Conservation (phyloP, 2,329 filamentous ascomycete genomes). For the Harringtonia aguacate region DNA sequence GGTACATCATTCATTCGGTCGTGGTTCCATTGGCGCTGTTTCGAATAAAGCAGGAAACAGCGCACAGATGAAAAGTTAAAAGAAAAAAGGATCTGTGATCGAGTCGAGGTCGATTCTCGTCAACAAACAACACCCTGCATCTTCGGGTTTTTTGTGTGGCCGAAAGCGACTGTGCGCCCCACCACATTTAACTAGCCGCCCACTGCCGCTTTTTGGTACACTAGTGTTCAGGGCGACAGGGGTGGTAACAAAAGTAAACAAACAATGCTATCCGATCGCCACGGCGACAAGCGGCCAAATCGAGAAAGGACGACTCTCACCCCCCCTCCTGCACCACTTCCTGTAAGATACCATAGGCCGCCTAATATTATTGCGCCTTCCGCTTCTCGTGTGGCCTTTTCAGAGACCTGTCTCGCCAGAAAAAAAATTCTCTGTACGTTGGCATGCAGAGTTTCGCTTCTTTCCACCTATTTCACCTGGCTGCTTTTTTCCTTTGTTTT, state of each 20-base stretch:
- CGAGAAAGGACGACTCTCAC: conserved; percentile 10
- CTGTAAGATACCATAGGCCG: no score
- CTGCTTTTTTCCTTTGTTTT: not conserved
- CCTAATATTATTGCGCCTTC: not conserved
- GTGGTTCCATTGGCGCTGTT: no score
- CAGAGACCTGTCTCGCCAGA: not conserved
- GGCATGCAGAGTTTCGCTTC: conserved; percentile 9
- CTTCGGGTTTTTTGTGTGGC: no score
- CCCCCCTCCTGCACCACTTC: conserved; percentile 4
- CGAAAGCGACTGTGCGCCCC: no score
- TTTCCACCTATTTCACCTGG: not conserved
- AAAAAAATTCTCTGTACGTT: conserved; percentile 3
- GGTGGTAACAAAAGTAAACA: conserved; percentile 11
- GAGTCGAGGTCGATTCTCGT: no score
- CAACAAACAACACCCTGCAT: no score
- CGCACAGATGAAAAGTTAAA: no score
- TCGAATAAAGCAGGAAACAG: no score
- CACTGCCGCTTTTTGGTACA: no score
- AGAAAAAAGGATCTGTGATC: no score
- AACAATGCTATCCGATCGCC: conserved; percentile 14
- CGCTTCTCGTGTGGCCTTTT: not conserved
- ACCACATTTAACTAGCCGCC: no score
- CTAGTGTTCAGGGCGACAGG: not conserved
- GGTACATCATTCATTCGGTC: no score
- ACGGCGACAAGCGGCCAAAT: conserved; percentile 10